A percentile compares a stretch with the other conserved stretches of the same genome.
Evolutionary conservation across 2,329 filamentous ascomycete species (phyloP).

Genomic region (Ambrosiella beaveri): DNA sequence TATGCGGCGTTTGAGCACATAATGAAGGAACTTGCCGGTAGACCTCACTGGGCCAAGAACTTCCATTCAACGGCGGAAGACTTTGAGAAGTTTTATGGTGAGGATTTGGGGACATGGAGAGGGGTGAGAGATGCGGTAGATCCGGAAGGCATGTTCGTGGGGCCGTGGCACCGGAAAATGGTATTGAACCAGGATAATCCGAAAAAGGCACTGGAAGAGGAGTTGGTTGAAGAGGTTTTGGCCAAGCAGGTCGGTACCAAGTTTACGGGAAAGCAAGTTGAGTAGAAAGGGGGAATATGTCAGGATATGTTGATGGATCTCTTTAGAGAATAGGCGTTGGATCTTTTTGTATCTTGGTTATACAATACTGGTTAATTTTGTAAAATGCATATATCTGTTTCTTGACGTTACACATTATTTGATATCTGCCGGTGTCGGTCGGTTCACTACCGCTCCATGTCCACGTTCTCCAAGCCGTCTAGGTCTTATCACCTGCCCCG

Average conservation of each 20-base stretch:
- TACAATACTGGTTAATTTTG: background rate
- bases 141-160: conserved; percentile 72
- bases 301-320: background rate
- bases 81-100: conserved; percentile 51
- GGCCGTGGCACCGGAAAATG: conserved; percentile 69
- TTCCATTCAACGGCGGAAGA: conserved; percentile 46
- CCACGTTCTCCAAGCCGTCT: conserved; percentile 2
- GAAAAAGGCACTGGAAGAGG: conserved; percentile 19
- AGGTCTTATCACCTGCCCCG: conserved; percentile 1
- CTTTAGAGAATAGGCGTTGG: background rate
- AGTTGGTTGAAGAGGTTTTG: conserved; percentile 7
- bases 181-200: conserved; percentile 29
- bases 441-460: conserved; percentile 5
- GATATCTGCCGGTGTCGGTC: background rate
- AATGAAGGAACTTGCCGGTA: conserved; percentile 68
- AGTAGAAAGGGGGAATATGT: background rate
- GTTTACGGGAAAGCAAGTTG: conserved; percentile 9
- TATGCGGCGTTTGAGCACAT: conserved; percentile 84
- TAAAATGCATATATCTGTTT: background rate
- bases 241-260: background rate
- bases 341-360: background rate
- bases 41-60: conserved; percentile 89
- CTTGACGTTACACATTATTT: background rate
- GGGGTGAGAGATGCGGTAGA: conserved; percentile 53
- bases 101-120: conserved; percentile 49